These are phyloP conservation scores for Fusarium sp. DNA, from an alignment of 2,329 filamentous ascomycete species.

Conservation along the genomic window DNA sequence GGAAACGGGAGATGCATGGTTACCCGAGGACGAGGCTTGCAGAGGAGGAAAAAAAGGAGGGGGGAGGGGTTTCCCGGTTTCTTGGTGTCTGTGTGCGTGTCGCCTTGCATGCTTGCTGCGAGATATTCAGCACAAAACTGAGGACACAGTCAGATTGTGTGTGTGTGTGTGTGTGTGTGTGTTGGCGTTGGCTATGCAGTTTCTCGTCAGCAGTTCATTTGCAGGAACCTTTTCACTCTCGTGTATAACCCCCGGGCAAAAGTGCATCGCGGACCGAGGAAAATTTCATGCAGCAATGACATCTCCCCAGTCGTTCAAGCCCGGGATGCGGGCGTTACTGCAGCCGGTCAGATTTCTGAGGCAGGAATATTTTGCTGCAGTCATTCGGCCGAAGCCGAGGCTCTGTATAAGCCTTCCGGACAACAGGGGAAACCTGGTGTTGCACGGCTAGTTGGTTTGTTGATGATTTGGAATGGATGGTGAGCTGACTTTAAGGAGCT, in stretches of 20 bases:
- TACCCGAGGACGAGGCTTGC: slow-evolving; percentile 88
- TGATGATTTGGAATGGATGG: neutral
- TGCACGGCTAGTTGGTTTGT: neutral
- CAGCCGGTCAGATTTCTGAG: neutral
- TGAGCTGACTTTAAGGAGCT: neutral
- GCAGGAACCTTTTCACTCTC: neutral
- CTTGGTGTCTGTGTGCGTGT: neutral
- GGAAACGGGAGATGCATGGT: slow-evolving; percentile 6
- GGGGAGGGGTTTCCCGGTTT: neutral
- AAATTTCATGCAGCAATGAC: neutral
- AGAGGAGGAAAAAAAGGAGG: neutral
- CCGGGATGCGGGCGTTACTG: neutral
- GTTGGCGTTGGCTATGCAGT: neutral
- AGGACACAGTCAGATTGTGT: neutral
- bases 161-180: neutral
- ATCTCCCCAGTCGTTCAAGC: neutral
- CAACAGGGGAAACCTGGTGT: neutral
- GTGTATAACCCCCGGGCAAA: neutral
- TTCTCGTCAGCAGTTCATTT: neutral
- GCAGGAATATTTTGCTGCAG: neutral
- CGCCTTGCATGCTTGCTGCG: neutral
- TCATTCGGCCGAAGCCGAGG: neutral
- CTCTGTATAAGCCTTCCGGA: neutral
- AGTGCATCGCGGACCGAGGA: neutral
- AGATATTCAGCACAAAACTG: neutral